Conservation (phyloP, 108 stramenopile species). For the Fragilariopsis cylindrus region DNA sequence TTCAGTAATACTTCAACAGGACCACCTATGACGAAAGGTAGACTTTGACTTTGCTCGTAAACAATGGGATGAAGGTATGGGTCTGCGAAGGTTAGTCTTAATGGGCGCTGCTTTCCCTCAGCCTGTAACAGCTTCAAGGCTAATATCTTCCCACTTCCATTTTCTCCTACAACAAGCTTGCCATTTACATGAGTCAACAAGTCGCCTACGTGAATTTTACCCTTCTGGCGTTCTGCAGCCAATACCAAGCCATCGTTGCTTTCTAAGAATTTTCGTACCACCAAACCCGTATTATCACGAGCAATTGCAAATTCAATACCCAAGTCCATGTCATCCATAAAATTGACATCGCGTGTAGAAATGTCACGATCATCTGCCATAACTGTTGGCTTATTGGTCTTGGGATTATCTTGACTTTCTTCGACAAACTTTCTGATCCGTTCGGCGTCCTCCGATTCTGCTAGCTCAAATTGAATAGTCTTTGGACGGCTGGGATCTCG, state of each 20-base stretch:
- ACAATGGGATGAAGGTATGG: constrained; percentile 54
- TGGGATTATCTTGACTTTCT: constrained; percentile 21
- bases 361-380: constrained; percentile 26
- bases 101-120: constrained; percentile 58
- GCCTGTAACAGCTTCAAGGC: constrained; percentile 59
- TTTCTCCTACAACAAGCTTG: constrained; percentile 60
- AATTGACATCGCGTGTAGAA: constrained; percentile 40
- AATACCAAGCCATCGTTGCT: constrained; percentile 53
- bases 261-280: constrained; percentile 55
- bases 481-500: constrained; percentile 85
- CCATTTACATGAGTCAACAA: constrained; percentile 75
- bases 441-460: constrained; percentile 62
- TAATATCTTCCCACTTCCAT: constrained; percentile 49
- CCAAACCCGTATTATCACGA: constrained; percentile 60
- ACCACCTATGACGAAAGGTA: constrained; percentile 50
- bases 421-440: constrained; percentile 60
- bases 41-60: constrained; percentile 45
- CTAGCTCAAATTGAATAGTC: constrained; percentile 78
- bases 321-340: constrained; percentile 57
- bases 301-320: constrained; percentile 76
- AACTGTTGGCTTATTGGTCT: constrained; percentile 14
- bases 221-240: constrained; percentile 54
- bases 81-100: constrained; percentile 65
- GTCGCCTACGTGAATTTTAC: constrained; percentile 50
- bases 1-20: constrained; percentile 68